Conservation (phyloP, 1,284 basidiomycete species). For the Ustilago tritici region DNA sequence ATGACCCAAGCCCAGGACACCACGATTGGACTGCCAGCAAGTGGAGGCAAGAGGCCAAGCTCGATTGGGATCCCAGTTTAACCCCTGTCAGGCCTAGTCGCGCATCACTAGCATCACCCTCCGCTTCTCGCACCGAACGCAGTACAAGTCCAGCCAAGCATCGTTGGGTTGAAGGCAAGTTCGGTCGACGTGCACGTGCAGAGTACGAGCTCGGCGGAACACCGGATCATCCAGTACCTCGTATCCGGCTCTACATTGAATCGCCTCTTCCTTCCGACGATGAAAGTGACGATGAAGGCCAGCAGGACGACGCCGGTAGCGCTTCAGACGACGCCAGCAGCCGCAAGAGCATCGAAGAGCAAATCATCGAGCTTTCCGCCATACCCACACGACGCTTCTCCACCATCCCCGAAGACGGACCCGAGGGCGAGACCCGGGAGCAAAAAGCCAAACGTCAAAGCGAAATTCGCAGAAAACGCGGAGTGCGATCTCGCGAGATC, state of each 20-base stretch:
- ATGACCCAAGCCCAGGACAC: conserved; percentile 40
- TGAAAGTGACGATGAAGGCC: conserved; percentile 34
- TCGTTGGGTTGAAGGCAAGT: conserved; percentile 63
- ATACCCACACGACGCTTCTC: conserved; percentile 31
- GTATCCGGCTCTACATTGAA: conserved; percentile 68
- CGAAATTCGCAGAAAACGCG: conserved; percentile 44
- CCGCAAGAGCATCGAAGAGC: conserved; percentile 45
- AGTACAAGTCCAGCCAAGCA: conserved; percentile 34
- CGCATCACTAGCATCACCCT: conserved; percentile 15
- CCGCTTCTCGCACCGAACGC: conserved; percentile 15
- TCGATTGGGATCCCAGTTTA: conserved; percentile 43
- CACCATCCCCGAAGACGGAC: conserved; percentile 48
- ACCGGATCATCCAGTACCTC: conserved; percentile 67
- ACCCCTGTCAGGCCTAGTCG: conserved; percentile 14
- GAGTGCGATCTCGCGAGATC: conserved; percentile 68
- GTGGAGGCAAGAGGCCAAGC: conserved; percentile 47
- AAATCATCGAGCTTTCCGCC: conserved; percentile 48
- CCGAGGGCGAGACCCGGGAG: conserved; percentile 47
- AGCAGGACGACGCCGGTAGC: conserved; percentile 14
- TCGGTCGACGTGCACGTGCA: conserved; percentile 68
- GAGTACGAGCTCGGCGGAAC: conserved; percentile 71
- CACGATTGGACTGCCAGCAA: conserved; percentile 50
- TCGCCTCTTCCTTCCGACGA: conserved; percentile 61
- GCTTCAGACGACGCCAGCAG: conserved; percentile 38
- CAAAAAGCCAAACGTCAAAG: conserved; percentile 43